These are phyloP conservation scores for Pseudogymnoascus pannorum DNA, from an alignment of 2,329 filamentous ascomycete species.

Conservation along the genomic window DNA sequence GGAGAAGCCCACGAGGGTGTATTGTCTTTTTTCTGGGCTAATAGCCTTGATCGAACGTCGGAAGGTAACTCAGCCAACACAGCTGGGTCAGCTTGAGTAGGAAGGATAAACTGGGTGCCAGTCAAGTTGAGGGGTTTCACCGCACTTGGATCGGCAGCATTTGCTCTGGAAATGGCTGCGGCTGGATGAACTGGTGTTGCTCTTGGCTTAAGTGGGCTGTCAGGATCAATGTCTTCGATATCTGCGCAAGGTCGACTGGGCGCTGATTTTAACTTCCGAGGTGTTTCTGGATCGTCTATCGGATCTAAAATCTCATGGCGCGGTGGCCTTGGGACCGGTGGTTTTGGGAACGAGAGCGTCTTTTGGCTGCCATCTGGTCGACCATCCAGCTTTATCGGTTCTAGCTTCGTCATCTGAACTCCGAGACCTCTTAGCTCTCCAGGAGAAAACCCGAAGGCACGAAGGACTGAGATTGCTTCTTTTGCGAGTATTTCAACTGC, in stretches of 20 bases:
- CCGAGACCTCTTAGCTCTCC: constrained; percentile 91
- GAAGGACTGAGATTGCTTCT: constrained; percentile 78
- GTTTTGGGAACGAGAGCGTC: constrained; percentile 63
- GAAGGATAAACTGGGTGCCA: constrained; percentile 89
- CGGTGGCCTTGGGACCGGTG: constrained; percentile 31
- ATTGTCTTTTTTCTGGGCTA: constrained; percentile 44
- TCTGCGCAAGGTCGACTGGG: constrained; percentile 9
- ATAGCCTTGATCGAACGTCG: constrained; percentile 72
- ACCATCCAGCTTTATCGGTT: constrained; percentile 61
- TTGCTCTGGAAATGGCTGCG: constrained; percentile 43
- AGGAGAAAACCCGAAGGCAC: constrained; percentile 74
- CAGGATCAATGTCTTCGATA: constrained; percentile 40
- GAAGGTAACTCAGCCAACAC: constrained; percentile 76
- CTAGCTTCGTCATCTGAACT: constrained; percentile 87
- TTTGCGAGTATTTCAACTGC: constrained; percentile 62
- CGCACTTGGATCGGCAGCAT: constrained; percentile 41
- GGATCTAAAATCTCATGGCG: constrained; percentile 20
- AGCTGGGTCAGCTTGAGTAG: constrained; percentile 71
- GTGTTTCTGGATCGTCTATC: constrained; percentile 23
- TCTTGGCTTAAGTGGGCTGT: constrained; percentile 43
- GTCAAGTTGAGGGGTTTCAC: constrained; percentile 67
- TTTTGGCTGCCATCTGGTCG: constrained; percentile 68
- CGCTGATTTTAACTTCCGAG: constrained; percentile 20
- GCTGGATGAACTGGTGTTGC: constrained; percentile 41
- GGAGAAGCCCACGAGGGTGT: constrained; percentile 18